phyloP scores from a whole-genome alignment of 306 rosid genomes.

The Calophaca sinica region DNA sequence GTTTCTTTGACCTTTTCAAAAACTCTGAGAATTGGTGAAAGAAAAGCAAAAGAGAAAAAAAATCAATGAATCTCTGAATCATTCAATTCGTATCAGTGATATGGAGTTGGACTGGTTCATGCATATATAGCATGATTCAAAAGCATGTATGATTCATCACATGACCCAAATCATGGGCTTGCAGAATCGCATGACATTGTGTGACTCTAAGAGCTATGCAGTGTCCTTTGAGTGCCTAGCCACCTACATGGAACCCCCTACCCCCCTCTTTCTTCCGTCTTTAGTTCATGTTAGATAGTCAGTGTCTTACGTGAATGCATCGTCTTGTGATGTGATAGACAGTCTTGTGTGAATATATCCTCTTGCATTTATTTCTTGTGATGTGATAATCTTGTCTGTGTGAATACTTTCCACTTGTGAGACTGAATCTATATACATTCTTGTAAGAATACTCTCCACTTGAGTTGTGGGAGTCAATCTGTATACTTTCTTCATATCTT shows the following conservation, averaged over 20 bases:
- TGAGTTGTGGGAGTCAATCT: constrained; percentile 15
- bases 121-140: background rate
- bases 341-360: constrained; percentile 16
- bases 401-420: constrained; percentile 16
- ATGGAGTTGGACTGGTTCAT: constrained; percentile 5
- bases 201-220: background rate
- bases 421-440: constrained; percentile 24
- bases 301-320: constrained; percentile 34
- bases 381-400: constrained; percentile 10
- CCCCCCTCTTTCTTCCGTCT: background rate
- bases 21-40: constrained; percentile 7
- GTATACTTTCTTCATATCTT: constrained; percentile 18
- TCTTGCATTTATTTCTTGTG: constrained; percentile 7
- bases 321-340: background rate
- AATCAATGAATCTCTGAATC: background rate
- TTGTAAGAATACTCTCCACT: constrained; percentile 13
- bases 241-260: background rate
- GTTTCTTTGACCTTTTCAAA: background rate
- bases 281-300: constrained; percentile 13
- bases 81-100: background rate
- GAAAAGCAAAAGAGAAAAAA: background rate
- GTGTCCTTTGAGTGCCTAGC: background rate
- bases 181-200: background rate
- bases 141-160: background rate
- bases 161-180: background rate